Conservation (phyloP, 2,329 filamentous ascomycete genomes). For the Ophiognomonia clavigignenti-juglandacearum region DNA sequence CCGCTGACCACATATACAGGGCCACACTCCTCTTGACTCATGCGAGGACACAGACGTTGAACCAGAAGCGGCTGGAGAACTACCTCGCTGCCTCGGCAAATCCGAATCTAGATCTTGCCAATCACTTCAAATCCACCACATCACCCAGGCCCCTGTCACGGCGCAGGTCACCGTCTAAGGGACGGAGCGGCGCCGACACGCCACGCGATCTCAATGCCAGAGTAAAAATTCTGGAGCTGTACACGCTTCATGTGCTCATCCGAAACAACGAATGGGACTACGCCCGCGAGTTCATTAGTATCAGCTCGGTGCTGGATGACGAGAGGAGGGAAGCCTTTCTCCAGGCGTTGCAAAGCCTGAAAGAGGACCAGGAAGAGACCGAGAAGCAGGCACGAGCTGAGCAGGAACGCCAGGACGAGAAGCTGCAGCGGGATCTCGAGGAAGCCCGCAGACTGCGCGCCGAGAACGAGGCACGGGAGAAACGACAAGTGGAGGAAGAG, state of each 20-base stretch:
- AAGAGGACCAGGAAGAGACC: constrained; percentile 76
- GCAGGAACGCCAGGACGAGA: constrained; percentile 50
- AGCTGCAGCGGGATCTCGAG: constrained; percentile 51
- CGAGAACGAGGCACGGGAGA: constrained; percentile 56
- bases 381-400: constrained; percentile 60
- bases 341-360: constrained; percentile 75
- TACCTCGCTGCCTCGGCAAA: constrained; percentile 76
- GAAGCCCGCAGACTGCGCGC: constrained; percentile 49
- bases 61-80: constrained; percentile 82
- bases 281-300: constrained; percentile 81
- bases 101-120: constrained; percentile 67
- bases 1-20: constrained; percentile 39
- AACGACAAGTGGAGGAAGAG: constrained; percentile 50
- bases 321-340: constrained; percentile 86
- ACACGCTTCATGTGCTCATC: constrained; percentile 90
- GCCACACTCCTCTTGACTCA: constrained; percentile 89
- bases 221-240: constrained; percentile 90
- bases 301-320: constrained; percentile 84
- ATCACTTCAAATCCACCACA: constrained; percentile 50
- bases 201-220: constrained; percentile 78
- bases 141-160: constrained; percentile 31
- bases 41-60: constrained; percentile 74
- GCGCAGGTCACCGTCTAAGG: constrained; percentile 41
- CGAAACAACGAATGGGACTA: constrained; percentile 96
- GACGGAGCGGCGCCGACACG: constrained; percentile 66